These are phyloP conservation scores for Vinca major DNA, from an alignment of 305 asterid genomes.

Conservation along the genomic window DNA sequence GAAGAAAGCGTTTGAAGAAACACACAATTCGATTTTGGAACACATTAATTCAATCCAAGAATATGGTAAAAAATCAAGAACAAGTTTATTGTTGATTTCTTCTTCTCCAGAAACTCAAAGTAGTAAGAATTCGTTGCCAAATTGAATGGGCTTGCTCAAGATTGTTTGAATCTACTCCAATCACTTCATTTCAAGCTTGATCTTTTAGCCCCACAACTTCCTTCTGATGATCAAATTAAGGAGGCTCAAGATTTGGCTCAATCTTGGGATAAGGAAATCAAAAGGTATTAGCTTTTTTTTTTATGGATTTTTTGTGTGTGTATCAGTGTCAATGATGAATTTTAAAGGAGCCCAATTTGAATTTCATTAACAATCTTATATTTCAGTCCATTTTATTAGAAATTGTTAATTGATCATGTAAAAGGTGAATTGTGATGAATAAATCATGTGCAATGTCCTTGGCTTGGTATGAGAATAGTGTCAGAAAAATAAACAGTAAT, in stretches of 20 bases:
- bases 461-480: not conserved
- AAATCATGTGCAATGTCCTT: not conserved
- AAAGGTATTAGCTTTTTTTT: constrained; percentile 39
- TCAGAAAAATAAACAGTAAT: no score
- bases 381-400: not conserved
- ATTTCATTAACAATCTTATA: not conserved
- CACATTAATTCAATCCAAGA: constrained; percentile 52
- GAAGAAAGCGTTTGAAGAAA: constrained; percentile 49
- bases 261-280: constrained; percentile 57
- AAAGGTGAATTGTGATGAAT: no score
- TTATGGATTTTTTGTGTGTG: not conserved
- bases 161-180: constrained; percentile 54
- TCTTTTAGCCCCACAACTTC: constrained; percentile 82
- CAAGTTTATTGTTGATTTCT: constrained; percentile 15
- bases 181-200: constrained; percentile 78
- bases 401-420: not conserved
- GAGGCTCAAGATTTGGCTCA: constrained; percentile 63
- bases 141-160: constrained; percentile 85
- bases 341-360: not conserved
- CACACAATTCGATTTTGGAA: constrained; percentile 32
- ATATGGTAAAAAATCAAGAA: constrained; percentile 44
- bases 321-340: not conserved
- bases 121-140: constrained; percentile 61
- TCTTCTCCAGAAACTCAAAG: constrained; percentile 26
- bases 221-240: constrained; percentile 50